Evolutionary conservation across 2,329 filamentous ascomycete species (phyloP), one percentile per base, ranked within the genome.

Genomic region (Coniochaeta pulveracea): DNA sequence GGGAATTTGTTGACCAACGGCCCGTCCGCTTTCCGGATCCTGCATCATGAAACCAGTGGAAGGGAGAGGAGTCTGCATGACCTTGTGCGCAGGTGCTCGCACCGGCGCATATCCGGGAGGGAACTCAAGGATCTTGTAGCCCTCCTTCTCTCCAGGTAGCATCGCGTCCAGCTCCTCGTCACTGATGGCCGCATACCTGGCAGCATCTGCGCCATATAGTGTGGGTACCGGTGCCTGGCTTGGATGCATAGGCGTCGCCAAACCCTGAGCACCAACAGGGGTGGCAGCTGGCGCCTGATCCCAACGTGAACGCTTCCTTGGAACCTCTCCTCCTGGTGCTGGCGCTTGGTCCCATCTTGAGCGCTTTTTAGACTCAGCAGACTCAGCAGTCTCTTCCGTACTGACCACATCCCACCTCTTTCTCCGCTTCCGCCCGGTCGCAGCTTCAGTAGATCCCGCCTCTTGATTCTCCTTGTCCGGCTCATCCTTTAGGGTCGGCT

Each of bases 1-100:
- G 7, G 89, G 85, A 48, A 96, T 75, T 45, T 93, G 85, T 60
- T 93, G 93, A 44, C 86, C 85, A 50, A 89, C 75, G 32, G 83
- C 66, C 42, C 85, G 75, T 38, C 78, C 76, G 51, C 83, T 86
- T 45, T 93, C 86, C 7, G 86, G 84, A 45, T 98, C 86, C 53
- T 96, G 91, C 76, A 95, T 93, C 80, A 93, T 91, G 61, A 96
- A 98, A 3, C 91, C 91, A 26, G 72, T 75, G 16, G 82, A 67
- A n/a, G 84, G 75, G 10, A 77, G 69, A 24, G 85, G 77, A 10
- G 85, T 82, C 24, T 77, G 70, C 60, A 78, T 76, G 26, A 85
- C 60, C 52, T 84, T 84, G 53, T 86, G 76, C 22, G 85, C 70
- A 33, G 84, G 75, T 21, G 81, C 78, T 34, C 83, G 76, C 17